phyloP scores from a whole-genome alignment of 1,284 basidiomycete species.

The Pterulicium gracile region DNA sequence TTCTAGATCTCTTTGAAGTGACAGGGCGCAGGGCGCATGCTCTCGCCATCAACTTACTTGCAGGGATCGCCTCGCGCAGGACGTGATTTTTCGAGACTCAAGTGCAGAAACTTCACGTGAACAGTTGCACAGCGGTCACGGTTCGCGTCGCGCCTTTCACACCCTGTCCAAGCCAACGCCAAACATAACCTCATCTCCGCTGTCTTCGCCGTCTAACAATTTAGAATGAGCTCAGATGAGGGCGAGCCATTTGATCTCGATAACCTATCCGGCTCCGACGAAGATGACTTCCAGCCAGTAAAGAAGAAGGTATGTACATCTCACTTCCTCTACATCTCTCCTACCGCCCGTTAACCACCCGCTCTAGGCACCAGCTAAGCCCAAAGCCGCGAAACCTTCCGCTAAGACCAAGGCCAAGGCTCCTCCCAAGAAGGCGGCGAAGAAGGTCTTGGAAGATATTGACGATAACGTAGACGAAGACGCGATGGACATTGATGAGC shows the following conservation, averaged over 20 bases:
- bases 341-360: slow-evolving; percentile 7
- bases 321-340: slow-evolving; percentile 8
- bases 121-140: no score
- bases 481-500: slow-evolving; percentile 34
- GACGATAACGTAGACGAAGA: slow-evolving; percentile 42
- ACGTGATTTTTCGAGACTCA: no score
- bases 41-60: no score
- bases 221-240: slow-evolving; percentile 47
- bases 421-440: slow-evolving; percentile 28
- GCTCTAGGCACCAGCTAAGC: slow-evolving; percentile 18
- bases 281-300: slow-evolving; percentile 51
- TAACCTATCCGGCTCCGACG: slow-evolving; percentile 46
- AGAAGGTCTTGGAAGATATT: slow-evolving; percentile 58
- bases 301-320: slow-evolving; percentile 41
- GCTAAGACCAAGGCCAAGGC: slow-evolving; percentile 26
- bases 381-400: not conserved
- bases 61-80: no score
- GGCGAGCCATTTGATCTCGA: slow-evolving; percentile 56
- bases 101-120: no score
- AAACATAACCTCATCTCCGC: no score
- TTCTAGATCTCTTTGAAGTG: no score
- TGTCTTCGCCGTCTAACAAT: slow-evolving; percentile 5
- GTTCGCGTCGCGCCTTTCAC: no score
- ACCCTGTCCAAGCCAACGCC: no score
- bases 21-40: no score